phyloP scores from a whole-genome alignment of 345 rosid species.

The Salix udensis region DNA sequence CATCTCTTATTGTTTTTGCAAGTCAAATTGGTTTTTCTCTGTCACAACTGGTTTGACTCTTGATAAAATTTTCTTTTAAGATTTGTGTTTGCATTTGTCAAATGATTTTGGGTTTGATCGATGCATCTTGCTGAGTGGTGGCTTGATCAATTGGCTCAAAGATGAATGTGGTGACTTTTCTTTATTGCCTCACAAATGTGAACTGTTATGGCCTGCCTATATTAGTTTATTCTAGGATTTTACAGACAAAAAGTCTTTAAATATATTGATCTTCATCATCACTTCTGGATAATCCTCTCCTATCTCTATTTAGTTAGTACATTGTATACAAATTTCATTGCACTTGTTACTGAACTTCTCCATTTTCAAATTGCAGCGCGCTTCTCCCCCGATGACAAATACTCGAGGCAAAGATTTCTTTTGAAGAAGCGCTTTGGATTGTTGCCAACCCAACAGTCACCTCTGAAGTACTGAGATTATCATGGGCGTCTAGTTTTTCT shows the following conservation, averaged over 20 bases:
- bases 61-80: background rate
- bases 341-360: background rate
- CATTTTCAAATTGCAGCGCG: constrained; percentile 49
- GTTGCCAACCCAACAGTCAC: constrained; percentile 65
- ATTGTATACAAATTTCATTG: background rate
- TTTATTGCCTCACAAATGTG: background rate
- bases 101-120: background rate
- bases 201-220: background rate
- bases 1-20: background rate
- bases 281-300: background rate
- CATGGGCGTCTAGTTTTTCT: background rate
- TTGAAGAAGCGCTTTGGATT: constrained; percentile 80
- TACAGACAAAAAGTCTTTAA: background rate
- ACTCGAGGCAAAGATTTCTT: constrained; percentile 65
- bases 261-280: background rate
- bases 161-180: background rate
- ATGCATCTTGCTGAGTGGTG: background rate
- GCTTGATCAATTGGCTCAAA: background rate
- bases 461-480: constrained; percentile 51
- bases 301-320: background rate
- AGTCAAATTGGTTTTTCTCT: background rate
- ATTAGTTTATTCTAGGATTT: background rate
- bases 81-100: background rate
- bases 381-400: constrained; percentile 88
- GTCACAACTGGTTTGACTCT: background rate